Percentiles rank a stretch among this genome's conserved stretches.
These are phyloP conservation scores for Erysiphe pulchra DNA, from an alignment of 2,329 filamentous ascomycete species.

Conservation along the genomic window DNA sequence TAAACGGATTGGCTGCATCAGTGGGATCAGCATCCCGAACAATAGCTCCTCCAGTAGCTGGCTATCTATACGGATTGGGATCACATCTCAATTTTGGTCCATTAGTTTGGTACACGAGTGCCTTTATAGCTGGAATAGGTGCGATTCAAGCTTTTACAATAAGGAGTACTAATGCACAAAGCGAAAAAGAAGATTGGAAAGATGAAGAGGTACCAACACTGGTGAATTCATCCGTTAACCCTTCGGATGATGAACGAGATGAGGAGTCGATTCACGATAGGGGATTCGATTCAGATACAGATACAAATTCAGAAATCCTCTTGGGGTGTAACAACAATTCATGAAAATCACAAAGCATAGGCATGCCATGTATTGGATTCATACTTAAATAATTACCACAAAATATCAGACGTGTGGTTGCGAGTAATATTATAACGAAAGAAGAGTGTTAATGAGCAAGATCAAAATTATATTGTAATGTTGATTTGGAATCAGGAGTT, in stretches of 20 bases:
- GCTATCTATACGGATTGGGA: constrained; percentile 35
- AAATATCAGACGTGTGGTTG: no score
- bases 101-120: constrained; percentile 37
- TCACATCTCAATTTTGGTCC: constrained; percentile 31
- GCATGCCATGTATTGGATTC: neutral
- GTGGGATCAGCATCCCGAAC: constrained; percentile 41
- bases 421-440: no score
- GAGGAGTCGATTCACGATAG: neutral
- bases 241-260: neutral
- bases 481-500: no score
- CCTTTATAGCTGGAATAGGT: constrained; percentile 27
- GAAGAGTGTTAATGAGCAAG: no score
- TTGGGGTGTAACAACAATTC: neutral
- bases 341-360: no score
- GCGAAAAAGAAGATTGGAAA: constrained; percentile 3
- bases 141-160: constrained; percentile 30
- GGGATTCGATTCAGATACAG: neutral
- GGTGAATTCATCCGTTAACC: neutral
- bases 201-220: constrained; percentile 1
- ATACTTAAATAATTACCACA: neutral
- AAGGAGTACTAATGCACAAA: constrained; percentile 3
- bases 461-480: no score
- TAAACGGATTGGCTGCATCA: constrained; percentile 40
- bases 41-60: constrained; percentile 36
- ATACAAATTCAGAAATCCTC: neutral